These are phyloP conservation scores for Trypanosoma cruzi DNA, from an alignment of 208 protist species.

Conservation along the genomic window DNA sequence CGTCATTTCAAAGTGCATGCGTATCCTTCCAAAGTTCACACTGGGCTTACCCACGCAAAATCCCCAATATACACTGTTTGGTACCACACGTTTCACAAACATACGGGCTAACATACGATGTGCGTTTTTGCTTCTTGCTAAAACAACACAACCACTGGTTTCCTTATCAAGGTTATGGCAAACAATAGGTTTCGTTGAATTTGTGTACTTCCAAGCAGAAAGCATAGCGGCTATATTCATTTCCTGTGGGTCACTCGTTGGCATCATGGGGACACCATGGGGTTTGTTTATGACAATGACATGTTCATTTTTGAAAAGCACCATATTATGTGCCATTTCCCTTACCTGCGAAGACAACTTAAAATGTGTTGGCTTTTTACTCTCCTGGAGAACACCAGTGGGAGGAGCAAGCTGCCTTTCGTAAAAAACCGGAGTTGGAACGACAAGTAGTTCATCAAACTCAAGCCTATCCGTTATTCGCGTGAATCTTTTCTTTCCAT, in stretches of 20 bases:
- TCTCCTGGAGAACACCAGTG: conserved; percentile 34
- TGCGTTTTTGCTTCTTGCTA: conserved; percentile 77
- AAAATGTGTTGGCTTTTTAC: conserved; percentile 34
- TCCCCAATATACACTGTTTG: conserved; percentile 94
- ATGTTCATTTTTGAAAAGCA: conserved; percentile 95
- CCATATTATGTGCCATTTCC: conserved; percentile 89
- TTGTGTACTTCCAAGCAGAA: conserved; percentile 90
- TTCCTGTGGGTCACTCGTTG: conserved; percentile 71
- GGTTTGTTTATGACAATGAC: conserved; percentile 95
- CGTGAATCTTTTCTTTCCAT: conserved; percentile 87
- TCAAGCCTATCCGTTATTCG: conserved; percentile 84
- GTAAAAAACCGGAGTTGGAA: conserved; percentile 73
- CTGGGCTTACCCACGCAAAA: conserved; percentile 87
- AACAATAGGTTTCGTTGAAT: conserved; percentile 69
- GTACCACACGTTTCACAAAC: conserved; percentile 89
- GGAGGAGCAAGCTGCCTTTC: conserved; percentile 57
- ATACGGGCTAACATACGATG: conserved; percentile 90
- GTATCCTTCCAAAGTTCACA: conserved; percentile 87
- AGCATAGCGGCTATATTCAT: conserved; percentile 91
- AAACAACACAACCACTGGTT: conserved; percentile 90
- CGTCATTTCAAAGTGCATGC: conserved; percentile 92
- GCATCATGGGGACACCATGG: conserved; percentile 90
- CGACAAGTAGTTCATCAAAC: conserved; percentile 90
- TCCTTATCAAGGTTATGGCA: conserved; percentile 92
- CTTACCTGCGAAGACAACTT: conserved; percentile 63